Conservation (phyloP, 805 yeast species). For the Candida golubevii region DNA sequence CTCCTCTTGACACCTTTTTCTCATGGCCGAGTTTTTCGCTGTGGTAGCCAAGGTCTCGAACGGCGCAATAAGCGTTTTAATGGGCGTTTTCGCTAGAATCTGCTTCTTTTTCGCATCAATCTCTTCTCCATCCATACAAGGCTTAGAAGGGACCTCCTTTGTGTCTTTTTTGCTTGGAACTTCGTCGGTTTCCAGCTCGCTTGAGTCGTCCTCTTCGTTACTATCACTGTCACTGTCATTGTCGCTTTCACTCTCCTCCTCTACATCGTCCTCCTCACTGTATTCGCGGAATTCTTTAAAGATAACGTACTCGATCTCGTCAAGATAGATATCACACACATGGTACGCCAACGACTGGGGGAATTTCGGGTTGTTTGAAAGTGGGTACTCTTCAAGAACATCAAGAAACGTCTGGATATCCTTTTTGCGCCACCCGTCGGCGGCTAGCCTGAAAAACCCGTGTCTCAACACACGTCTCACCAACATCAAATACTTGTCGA, state of each 20-base stretch:
- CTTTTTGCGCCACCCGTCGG: constrained; percentile 47
- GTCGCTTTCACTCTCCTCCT: constrained; percentile 30
- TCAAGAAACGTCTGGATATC: constrained; percentile 44
- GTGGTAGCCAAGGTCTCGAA: constrained; percentile 48
- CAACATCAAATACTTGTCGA: constrained; percentile 81
- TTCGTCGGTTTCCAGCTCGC: neutral
- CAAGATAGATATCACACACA: constrained; percentile 75
- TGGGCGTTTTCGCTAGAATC: constrained; percentile 46
- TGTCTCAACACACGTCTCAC: constrained; percentile 72
- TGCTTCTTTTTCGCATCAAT: constrained; percentile 23
- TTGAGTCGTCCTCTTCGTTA: constrained; percentile 1
- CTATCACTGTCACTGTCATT: constrained; percentile 22
- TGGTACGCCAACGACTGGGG: constrained; percentile 82
- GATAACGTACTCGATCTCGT: constrained; percentile 71
- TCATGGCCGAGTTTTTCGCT: constrained; percentile 57
- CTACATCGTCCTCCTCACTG: constrained; percentile 37
- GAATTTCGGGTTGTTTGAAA: constrained; percentile 55
- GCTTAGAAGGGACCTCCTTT: constrained; percentile 30
- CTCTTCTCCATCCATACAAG: constrained; percentile 6
- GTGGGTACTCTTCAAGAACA: constrained; percentile 42
- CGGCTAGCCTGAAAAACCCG: constrained; percentile 52
- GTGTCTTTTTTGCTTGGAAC: neutral
- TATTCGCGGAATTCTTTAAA: constrained; percentile 43
- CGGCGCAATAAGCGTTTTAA: constrained; percentile 54
- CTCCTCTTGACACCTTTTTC: constrained; percentile 61